These are phyloP conservation scores for Nemania serpens DNA, from an alignment of 2,329 filamentous ascomycete genomes.

Conservation along the genomic window DNA sequence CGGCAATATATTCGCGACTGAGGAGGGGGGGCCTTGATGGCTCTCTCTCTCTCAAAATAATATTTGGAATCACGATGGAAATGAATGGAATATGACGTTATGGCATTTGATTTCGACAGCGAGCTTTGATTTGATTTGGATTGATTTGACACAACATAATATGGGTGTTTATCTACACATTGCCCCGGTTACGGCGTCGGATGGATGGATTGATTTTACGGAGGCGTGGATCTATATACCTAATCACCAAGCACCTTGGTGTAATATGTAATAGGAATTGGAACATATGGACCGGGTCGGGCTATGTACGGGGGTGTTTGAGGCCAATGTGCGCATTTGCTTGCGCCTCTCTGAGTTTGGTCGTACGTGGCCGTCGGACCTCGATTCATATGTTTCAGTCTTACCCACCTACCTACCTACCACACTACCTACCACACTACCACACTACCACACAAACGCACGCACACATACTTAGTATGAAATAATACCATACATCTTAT, in stretches of 20 bases:
- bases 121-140: too few species aligned
- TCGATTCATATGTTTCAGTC: neutral
- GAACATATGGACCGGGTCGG: neutral
- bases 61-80: neutral
- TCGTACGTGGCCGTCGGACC: neutral
- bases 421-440: neutral
- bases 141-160: too few species aligned
- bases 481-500: too few species aligned
- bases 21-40: slow-evolving; percentile 12
- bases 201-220: neutral
- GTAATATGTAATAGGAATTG: slow-evolving; percentile 9
- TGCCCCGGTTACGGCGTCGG: neutral
- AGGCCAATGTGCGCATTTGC: too few species aligned
- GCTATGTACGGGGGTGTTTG: slow-evolving; percentile 1
- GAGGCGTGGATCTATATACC: neutral
- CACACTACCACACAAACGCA: neutral
- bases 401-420: too few species aligned
- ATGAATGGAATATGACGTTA: neutral
- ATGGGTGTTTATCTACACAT: too few species aligned
- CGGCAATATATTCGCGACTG: slow-evolving; percentile 39
- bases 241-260: neutral
- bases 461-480: too few species aligned
- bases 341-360: neutral
- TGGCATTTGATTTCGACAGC: neutral
- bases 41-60: too few species aligned